Evolutionary conservation across 2,329 filamentous ascomycete genomes (phyloP).

Genomic region (Biscogniauxia sp.): DNA sequence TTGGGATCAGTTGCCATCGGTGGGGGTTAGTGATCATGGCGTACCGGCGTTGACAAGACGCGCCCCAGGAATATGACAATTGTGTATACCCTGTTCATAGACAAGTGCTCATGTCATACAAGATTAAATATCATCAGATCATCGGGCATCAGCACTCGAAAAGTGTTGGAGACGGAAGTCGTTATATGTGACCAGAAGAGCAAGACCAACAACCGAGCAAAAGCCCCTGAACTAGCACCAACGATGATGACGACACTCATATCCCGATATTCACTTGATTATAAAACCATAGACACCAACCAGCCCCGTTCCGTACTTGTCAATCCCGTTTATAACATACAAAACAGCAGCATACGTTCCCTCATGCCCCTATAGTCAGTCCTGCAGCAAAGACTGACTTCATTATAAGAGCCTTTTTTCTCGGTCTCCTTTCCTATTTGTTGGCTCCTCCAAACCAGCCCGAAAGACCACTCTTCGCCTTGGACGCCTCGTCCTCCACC

Average conservation of each 20-base stretch:
- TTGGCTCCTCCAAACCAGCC: conserved; percentile 74
- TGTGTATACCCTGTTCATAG: conserved; percentile 11
- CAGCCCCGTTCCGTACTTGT: neutral
- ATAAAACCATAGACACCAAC: neutral
- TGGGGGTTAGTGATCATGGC: neutral
- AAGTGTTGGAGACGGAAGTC: too few relatives aligned
- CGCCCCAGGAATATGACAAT: neutral
- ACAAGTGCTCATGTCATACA: neutral
- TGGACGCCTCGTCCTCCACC: conserved; percentile 72
- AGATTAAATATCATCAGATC: neutral
- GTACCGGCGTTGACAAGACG: conserved; percentile 11
- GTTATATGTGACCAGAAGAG: too few relatives aligned
- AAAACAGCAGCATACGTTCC: neutral
- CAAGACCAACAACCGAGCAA: neutral
- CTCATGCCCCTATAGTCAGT: neutral
- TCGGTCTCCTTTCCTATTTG: too few relatives aligned
- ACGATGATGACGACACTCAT: neutral
- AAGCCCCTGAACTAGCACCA: neutral
- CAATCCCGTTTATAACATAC: neutral
- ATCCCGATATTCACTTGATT: neutral
- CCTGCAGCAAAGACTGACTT: neutral
- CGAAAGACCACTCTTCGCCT: conserved; percentile 81
- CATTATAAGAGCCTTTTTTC: neutral
- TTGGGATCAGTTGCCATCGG: neutral
- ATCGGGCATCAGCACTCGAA: neutral